phyloP scores from a whole-genome alignment of 495 filamentous ascomycete species.

The Xanthoparmelia taractica region DNA sequence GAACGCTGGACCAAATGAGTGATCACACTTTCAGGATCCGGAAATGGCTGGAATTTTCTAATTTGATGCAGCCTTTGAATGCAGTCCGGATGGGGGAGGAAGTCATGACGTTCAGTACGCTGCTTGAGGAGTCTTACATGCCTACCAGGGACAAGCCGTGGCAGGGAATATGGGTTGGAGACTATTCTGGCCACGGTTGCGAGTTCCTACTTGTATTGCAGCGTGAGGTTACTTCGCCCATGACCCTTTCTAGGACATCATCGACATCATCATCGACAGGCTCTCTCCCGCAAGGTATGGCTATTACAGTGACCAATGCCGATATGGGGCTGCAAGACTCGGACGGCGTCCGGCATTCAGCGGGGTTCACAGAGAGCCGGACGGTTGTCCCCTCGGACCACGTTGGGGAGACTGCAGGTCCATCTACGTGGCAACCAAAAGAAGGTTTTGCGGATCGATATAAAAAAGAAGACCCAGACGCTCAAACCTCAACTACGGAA shows the following conservation, averaged over 20 bases:
- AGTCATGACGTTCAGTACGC: constrained; percentile 66
- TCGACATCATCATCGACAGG: constrained; percentile 13
- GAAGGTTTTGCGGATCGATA: not conserved
- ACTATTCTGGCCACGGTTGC: constrained; percentile 80
- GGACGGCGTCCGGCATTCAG: not conserved
- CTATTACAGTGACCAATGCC: not conserved
- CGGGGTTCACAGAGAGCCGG: not conserved
- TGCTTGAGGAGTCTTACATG: constrained; percentile 63
- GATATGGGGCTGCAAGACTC: constrained; percentile 2
- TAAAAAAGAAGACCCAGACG: not conserved
- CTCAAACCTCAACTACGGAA: not conserved
- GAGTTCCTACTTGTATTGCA: constrained; percentile 81
- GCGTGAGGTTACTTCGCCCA: constrained; percentile 37
- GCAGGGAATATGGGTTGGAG: constrained; percentile 86
- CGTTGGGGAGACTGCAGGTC: not conserved
- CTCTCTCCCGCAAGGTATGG: constrained; percentile 5
- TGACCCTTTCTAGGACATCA: constrained; percentile 13
- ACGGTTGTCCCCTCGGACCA: not conserved
- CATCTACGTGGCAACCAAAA: not conserved
- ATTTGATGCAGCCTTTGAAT: constrained; percentile 29
- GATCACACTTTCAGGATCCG: constrained; percentile 62
- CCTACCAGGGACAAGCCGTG: constrained; percentile 73
- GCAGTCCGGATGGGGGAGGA: constrained; percentile 51
- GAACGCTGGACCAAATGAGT: constrained; percentile 45
- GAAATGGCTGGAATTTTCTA: constrained; percentile 56